Percentiles rank a stretch among this genome's conserved stretches.
phyloP scores from a whole-genome alignment of 2,329 filamentous ascomycete species.

The Exophiala spinifera region DNA sequence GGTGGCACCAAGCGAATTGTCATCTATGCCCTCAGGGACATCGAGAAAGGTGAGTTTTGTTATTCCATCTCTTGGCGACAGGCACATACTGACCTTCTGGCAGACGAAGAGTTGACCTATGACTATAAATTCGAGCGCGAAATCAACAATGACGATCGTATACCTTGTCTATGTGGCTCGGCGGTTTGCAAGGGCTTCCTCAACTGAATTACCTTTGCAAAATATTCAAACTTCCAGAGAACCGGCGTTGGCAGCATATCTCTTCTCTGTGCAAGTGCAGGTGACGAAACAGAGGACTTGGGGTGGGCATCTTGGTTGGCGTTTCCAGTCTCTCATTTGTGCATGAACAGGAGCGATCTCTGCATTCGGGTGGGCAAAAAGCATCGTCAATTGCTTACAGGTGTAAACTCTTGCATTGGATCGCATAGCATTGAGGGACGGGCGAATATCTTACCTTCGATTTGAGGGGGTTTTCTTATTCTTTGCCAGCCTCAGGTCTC shows the following conservation, averaged over 20 bases:
- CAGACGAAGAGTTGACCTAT: constrained; percentile 98
- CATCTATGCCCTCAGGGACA: constrained; percentile 95
- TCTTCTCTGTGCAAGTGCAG: constrained; percentile 12
- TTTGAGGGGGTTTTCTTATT: no score
- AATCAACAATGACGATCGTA: constrained; percentile 88
- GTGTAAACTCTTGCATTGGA: neutral
- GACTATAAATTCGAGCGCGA: constrained; percentile 99
- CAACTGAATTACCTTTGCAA: constrained; percentile 57
- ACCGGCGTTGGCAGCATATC: neutral
- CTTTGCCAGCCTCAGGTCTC: no score
- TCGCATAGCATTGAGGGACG: neutral
- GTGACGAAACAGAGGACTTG: constrained; percentile 2
- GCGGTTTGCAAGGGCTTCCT: constrained; percentile 98
- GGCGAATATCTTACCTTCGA: neutral
- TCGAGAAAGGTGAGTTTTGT: constrained; percentile 73
- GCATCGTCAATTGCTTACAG: neutral
- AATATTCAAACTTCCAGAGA: no score
- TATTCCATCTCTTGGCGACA: no score
- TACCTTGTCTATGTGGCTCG: constrained; percentile 94
- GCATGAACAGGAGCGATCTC: constrained; percentile 3
- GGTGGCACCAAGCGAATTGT: constrained; percentile 98
- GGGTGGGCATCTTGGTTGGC: constrained; percentile 10
- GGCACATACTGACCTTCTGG: neutral
- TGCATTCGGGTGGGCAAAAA: neutral
- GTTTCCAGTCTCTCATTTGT: constrained; percentile 7